phyloP scores from a whole-genome alignment of 176 grass and related monocot genomes.

The Secale cereale region DNA sequence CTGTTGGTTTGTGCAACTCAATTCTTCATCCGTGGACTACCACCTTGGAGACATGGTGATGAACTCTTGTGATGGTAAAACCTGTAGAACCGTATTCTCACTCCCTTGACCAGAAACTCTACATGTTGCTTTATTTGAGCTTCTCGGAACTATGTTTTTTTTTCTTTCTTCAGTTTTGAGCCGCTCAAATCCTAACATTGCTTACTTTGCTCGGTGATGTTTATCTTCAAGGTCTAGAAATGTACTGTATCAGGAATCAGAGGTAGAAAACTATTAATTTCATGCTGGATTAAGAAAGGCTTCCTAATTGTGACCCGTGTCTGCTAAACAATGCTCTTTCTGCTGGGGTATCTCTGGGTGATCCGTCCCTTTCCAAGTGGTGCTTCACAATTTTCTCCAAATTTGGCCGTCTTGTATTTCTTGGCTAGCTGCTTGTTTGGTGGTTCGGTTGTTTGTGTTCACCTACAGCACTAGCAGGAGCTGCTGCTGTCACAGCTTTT shows the following conservation, averaged over 20 bases:
- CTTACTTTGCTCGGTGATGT: background rate
- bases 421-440: too few relatives aligned
- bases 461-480: too few relatives aligned
- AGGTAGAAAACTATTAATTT: background rate
- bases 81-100: constrained; percentile 34
- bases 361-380: too few relatives aligned
- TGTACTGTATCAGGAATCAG: too few relatives aligned
- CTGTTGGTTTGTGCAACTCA: constrained; percentile 37
- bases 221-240: background rate
- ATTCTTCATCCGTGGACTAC: constrained; percentile 34
- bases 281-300: background rate
- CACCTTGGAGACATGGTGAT: constrained; percentile 14
- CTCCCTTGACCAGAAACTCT: constrained; percentile 17
- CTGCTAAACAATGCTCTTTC: too few relatives aligned
- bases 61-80: constrained; percentile 31
- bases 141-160: background rate
- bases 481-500: too few relatives aligned
- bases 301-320: too few relatives aligned
- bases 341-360: too few relatives aligned
- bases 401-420: too few relatives aligned
- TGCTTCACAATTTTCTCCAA: too few relatives aligned
- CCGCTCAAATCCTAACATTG: too few relatives aligned
- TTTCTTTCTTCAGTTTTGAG: background rate
- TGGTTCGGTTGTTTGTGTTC: too few relatives aligned
- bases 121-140: background rate